These are phyloP conservation scores for Astragalus glycyphyllos DNA, from an alignment of 306 rosid species.

Conservation along the genomic window DNA sequence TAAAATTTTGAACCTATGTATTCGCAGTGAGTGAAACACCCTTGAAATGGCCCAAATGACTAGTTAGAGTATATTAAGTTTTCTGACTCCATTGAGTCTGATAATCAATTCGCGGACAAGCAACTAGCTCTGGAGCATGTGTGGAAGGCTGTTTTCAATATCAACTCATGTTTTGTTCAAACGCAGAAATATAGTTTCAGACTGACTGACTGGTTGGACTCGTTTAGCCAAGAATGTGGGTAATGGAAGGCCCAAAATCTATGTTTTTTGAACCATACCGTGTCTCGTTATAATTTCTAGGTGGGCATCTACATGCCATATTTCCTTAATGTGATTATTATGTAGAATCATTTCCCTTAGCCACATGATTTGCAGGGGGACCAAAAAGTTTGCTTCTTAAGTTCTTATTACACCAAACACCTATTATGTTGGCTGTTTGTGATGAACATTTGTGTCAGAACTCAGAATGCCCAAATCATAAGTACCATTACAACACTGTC, in stretches of 20 bases:
- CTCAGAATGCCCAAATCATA: neutral
- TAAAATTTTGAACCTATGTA: conserved; percentile 40
- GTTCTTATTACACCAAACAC: neutral
- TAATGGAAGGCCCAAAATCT: neutral
- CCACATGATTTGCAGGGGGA: conserved; percentile 59
- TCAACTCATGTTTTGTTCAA: conserved; percentile 22
- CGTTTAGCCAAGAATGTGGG: neutral
- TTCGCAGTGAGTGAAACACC: conserved; percentile 20
- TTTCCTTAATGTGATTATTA: conserved; percentile 9
- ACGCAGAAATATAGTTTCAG: conserved; percentile 6
- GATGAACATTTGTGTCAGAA: neutral
- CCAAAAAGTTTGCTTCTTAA: conserved; percentile 41
- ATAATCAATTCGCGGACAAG: conserved; percentile 19
- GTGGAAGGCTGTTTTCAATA: neutral
- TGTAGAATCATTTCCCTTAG: conserved; percentile 47
- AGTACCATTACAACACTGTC: neutral
- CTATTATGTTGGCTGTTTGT: neutral
- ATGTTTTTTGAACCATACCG: conserved; percentile 8
- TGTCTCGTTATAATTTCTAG: neutral
- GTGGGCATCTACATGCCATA: neutral
- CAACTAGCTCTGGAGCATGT: neutral
- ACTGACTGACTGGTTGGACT: conserved; percentile 12
- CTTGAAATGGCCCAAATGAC: conserved; percentile 22
- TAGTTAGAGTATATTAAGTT: conserved; percentile 25
- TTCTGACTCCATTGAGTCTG: conserved; percentile 27